These are phyloP conservation scores for Pseudogymnoascus sp. DNA, from an alignment of 2,329 filamentous ascomycete genomes.

Conservation along the genomic window DNA sequence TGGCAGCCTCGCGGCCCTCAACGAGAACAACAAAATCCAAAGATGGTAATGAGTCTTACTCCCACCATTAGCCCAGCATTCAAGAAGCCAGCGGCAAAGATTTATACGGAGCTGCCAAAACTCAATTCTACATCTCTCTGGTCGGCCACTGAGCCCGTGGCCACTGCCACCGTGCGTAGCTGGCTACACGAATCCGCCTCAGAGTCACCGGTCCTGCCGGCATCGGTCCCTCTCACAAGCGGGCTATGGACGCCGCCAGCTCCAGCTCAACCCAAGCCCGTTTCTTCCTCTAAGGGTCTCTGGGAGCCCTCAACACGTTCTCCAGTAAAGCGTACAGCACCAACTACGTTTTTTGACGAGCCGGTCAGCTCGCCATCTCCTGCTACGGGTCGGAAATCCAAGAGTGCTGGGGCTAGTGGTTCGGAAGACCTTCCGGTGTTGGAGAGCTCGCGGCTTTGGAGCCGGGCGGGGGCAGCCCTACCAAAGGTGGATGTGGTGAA, in stretches of 20 bases:
- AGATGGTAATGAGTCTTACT: background rate
- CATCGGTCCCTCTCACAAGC: background rate
- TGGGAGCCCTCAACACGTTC: background rate
- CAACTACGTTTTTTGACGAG: background rate
- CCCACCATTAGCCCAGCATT: slow-evolving; percentile 1
- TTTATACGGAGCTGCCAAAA: background rate
- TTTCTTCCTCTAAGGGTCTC: background rate
- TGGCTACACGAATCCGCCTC: background rate
- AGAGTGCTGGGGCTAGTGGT: background rate
- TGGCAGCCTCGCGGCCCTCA: slow-evolving; percentile 1
- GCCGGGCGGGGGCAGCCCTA: background rate
- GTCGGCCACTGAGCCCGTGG: background rate
- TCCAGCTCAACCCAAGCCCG: background rate
- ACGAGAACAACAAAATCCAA: slow-evolving; percentile 4
- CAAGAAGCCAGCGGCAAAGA: background rate
- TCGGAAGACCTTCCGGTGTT: background rate
- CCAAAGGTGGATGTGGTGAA: background rate
- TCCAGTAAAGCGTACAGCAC: background rate
- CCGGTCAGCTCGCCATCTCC: background rate
- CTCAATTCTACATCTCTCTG: background rate
- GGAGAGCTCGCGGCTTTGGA: slow-evolving; percentile 1
- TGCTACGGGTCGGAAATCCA: background rate
- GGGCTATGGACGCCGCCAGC: slow-evolving; percentile 3
- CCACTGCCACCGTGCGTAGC: background rate
- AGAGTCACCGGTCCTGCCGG: background rate